Conservation (phyloP, 768 basidiomycete genomes). For the Arthromyces matolae region DNA sequence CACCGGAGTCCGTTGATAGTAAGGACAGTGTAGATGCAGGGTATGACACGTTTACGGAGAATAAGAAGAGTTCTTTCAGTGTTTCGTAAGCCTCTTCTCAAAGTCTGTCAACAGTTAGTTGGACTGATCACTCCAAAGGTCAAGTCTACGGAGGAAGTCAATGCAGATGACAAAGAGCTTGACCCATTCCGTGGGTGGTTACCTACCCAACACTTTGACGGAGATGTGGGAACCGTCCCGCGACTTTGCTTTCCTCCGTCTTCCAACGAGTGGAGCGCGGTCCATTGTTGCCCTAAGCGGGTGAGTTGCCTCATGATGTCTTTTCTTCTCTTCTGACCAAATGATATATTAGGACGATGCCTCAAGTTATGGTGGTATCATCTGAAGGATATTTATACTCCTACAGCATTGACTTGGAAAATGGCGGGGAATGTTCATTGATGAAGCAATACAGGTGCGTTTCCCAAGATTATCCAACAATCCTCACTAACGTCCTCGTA, state of each 20-base stretch:
- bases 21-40: conserved; percentile 65
- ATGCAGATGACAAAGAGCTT: conserved; percentile 71
- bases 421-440: conserved; percentile 90
- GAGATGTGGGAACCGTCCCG: conserved; percentile 97
- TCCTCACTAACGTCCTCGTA: not conserved
- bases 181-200: conserved; percentile 77
- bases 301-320: conserved; percentile 43
- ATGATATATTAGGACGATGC: conserved; percentile 62
- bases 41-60: conserved; percentile 83
- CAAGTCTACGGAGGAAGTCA: conserved; percentile 63
- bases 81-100: conserved; percentile 44
- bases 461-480: too few species aligned
- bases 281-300: conserved; percentile 88
- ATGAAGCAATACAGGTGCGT: conserved; percentile 87
- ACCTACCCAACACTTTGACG: conserved; percentile 83
- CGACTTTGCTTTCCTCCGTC: conserved; percentile 87
- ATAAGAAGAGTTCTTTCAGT: conserved; percentile 55
- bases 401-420: conserved; percentile 93
- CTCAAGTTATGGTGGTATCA: conserved; percentile 96
- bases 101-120: not conserved
- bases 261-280: conserved; percentile 74
- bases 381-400: conserved; percentile 95
- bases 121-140: conserved; percentile 20
- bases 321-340: not conserved
- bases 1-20: conserved; percentile 47